Conservation (phyloP, 1,139 yeast species). For the Hyphopichia burtonii region DNA sequence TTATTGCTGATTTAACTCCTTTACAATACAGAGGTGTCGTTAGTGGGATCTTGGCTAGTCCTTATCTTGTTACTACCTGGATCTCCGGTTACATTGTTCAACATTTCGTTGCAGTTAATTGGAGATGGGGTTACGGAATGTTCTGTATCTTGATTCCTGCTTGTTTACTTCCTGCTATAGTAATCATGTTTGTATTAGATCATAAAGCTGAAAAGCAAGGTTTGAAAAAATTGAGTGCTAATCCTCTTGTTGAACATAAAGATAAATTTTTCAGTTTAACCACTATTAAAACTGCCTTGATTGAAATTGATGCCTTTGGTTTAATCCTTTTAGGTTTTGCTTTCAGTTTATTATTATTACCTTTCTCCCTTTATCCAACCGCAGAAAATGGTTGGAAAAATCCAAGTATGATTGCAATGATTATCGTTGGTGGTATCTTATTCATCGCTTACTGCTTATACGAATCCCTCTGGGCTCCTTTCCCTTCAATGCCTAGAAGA, state of each 20-base stretch:
- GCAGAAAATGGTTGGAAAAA: slow-evolving; percentile 30
- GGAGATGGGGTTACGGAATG: slow-evolving; percentile 43
- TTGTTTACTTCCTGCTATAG: slow-evolving; percentile 24
- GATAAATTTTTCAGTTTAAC: slow-evolving; percentile 4
- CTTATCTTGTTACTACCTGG: slow-evolving; percentile 32
- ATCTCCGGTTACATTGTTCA: slow-evolving; percentile 29
- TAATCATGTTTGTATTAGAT: slow-evolving; percentile 25
- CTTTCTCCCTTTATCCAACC: slow-evolving; percentile 23
- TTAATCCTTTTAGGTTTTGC: slow-evolving; percentile 26
- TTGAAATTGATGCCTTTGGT: slow-evolving; percentile 30
- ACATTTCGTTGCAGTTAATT: slow-evolving; percentile 20
- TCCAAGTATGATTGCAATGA: slow-evolving; percentile 39
- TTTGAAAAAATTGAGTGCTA: slow-evolving; percentile 6
- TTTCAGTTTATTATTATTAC: slow-evolving; percentile 25
- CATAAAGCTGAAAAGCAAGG: slow-evolving; percentile 18
- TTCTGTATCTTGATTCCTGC: slow-evolving; percentile 34
- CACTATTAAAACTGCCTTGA: slow-evolving; percentile 10
- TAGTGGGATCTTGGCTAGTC: slow-evolving; percentile 21
- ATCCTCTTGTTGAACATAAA: slow-evolving; percentile 5
- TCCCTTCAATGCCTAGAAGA: slow-evolving; percentile 33
- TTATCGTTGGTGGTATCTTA: slow-evolving; percentile 30
- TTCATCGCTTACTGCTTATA: slow-evolving; percentile 21
- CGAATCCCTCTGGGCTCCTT: slow-evolving; percentile 26
- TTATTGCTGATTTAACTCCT: slow-evolving; percentile 32
- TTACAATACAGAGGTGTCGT: slow-evolving; percentile 32